Percentiles rank a stretch among this genome's conserved stretches.
Conservation (phyloP, 2,329 filamentous ascomycete species). For the Penicillium polonicum region DNA sequence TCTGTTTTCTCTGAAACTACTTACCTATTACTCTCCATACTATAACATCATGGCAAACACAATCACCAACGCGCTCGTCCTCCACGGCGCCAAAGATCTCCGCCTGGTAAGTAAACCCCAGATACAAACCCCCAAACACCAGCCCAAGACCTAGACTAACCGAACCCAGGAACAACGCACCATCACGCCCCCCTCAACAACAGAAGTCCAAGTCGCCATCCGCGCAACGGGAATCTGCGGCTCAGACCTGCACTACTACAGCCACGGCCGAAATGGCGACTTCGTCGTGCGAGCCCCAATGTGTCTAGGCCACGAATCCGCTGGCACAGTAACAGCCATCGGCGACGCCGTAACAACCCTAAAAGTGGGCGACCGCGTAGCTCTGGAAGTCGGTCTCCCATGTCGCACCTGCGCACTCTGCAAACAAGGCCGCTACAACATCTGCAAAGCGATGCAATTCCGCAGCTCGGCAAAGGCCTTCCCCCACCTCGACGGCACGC, state of each 20-base stretch:
- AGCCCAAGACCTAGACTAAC: constrained; percentile 7
- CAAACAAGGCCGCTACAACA: constrained; percentile 59
- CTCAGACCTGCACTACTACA: constrained; percentile 79
- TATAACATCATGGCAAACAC: constrained; percentile 26
- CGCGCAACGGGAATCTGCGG: constrained; percentile 69
- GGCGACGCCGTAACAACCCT: constrained; percentile 64
- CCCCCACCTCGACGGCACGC: constrained; percentile 63
- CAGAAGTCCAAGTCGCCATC: constrained; percentile 64
- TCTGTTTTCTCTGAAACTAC: not conserved
- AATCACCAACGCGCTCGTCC: constrained; percentile 48
- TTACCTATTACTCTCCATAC: not conserved
- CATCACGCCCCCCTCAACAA: constrained; percentile 46
- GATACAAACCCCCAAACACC: not conserved
- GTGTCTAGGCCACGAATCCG: constrained; percentile 75
- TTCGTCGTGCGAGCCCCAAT: constrained; percentile 80
- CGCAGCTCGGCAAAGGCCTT: constrained; percentile 60
- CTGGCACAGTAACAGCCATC: constrained; percentile 72
- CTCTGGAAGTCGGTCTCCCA: constrained; percentile 87
- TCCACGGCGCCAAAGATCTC: constrained; percentile 62
- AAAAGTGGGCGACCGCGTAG: constrained; percentile 74
- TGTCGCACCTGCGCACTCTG: constrained; percentile 65
- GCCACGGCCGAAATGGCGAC: constrained; percentile 81
- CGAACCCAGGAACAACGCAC: constrained; percentile 55
- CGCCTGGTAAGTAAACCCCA: constrained; percentile 50
- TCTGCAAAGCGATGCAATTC: constrained; percentile 60